Conservation (phyloP, 371 early-diverging fungal genomes). For the Mortierella sp. region DNA sequence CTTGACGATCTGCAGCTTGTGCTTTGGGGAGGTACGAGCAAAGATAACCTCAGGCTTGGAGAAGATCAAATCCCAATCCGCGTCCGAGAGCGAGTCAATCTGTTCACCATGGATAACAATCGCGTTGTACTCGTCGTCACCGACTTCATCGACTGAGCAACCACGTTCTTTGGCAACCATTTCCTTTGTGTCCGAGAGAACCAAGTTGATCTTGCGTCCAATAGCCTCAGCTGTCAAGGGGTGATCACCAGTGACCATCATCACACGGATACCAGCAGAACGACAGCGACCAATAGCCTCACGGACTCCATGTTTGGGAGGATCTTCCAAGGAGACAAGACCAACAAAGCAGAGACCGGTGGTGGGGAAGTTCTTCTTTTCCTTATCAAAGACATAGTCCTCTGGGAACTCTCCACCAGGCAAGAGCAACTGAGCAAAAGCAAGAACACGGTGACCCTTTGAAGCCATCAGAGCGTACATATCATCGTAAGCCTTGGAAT, state of each 20-base stretch:
- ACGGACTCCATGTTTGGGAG: conserved; percentile 96
- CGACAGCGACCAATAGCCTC: conserved; percentile 95
- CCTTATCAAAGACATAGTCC: conserved; percentile 76
- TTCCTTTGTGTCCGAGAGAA: conserved; percentile 88
- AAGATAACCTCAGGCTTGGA: conserved; percentile 89
- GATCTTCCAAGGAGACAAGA: conserved; percentile 89
- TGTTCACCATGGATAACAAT: conserved; percentile 93
- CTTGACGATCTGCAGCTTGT: conserved; percentile 91
- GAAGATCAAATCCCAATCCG: conserved; percentile 91
- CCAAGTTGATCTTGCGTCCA: conserved; percentile 91
- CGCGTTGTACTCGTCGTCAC: conserved; percentile 85
- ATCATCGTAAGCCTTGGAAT: conserved; percentile 70
- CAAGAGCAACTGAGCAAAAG: conserved; percentile 84
- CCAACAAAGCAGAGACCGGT: conserved; percentile 84
- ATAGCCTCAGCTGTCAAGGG: conserved; percentile 89
- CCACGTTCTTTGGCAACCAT: conserved; percentile 75
- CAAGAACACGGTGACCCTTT: conserved; percentile 95
- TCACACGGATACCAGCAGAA: conserved; percentile 91
- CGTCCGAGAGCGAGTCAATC: conserved; percentile 82
- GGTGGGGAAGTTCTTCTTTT: conserved; percentile 79
- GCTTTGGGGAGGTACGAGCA: conserved; percentile 91
- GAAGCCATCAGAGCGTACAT: conserved; percentile 87
- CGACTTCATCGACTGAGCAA: conserved; percentile 65
- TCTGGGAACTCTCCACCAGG: conserved; percentile 74
- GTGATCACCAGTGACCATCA: conserved; percentile 98